phyloP scores from a whole-genome alignment of 768 basidiomycete species.

The Termitomyces bulborhizus region DNA sequence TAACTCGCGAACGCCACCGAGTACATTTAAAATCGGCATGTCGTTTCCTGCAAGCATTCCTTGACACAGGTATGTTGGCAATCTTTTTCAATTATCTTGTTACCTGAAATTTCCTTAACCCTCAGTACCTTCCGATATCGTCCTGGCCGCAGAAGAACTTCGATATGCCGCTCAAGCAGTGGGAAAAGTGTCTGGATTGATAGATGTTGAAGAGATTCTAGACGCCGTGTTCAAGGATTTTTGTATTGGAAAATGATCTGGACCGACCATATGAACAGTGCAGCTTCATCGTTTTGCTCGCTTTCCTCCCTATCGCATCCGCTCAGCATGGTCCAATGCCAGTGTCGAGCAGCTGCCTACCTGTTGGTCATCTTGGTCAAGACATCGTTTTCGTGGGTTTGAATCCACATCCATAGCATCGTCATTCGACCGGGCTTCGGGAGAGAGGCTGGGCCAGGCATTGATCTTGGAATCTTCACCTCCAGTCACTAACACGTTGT shows the following conservation, averaged over 20 bases:
- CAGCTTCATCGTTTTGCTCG: constrained; percentile 8
- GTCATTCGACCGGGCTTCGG: constrained; percentile 4
- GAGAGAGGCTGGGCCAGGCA: constrained; percentile 27
- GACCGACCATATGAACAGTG: neutral
- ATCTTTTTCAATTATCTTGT: neutral
- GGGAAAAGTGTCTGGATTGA: constrained; percentile 76
- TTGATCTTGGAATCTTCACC: constrained; percentile 46
- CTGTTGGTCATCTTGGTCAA: constrained; percentile 18
- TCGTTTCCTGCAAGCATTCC: constrained; percentile 56
- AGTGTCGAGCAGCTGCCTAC: constrained; percentile 5
- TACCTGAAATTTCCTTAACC: neutral
- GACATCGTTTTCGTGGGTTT: constrained; percentile 15
- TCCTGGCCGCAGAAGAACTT: constrained; percentile 81
- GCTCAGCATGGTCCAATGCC: neutral
- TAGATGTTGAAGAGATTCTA: constrained; percentile 79
- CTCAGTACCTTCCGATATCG: constrained; percentile 62
- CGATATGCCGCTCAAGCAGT: constrained; percentile 80
- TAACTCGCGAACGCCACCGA: constrained; percentile 78
- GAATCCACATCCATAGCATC: constrained; percentile 23
- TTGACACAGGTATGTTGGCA: constrained; percentile 23
- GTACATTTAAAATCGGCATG: constrained; percentile 65
- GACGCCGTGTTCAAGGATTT: constrained; percentile 82
- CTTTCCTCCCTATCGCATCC: constrained; percentile 12
- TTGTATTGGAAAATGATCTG: constrained; percentile 69
- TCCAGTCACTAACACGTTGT: constrained; percentile 37